These are phyloP conservation scores for Vitis cinerea DNA, from an alignment of 164 flowering plant genomes.

Conservation along the genomic window DNA sequence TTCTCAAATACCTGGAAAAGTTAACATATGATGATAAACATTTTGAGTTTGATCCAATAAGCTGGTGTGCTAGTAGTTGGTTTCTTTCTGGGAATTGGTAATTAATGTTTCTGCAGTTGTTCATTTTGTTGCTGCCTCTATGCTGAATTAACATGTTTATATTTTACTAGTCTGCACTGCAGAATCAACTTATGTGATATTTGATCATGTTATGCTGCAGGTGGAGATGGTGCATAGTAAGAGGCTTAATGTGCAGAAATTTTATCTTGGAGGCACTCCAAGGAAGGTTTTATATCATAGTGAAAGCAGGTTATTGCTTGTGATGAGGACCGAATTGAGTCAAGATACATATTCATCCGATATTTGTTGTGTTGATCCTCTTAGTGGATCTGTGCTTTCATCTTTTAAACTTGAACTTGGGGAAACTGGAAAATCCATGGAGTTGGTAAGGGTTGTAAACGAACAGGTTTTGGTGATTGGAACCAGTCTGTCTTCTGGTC, in stretches of 20 bases:
- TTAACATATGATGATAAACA: too few species aligned
- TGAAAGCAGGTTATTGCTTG: slow-evolving; percentile 79
- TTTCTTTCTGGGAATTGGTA: too few species aligned
- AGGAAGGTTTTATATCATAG: slow-evolving; percentile 84
- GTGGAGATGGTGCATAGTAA: slow-evolving; percentile 92
- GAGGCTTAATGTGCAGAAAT: slow-evolving; percentile 96
- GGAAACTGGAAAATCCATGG: slow-evolving; percentile 93
- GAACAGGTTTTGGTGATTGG: slow-evolving; percentile 86
- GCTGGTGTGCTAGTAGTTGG: too few species aligned
- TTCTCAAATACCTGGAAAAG: too few species aligned
- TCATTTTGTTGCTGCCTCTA: background rate
- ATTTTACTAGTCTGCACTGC: background rate
- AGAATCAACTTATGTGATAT: background rate
- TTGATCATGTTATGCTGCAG: slow-evolving; percentile 35
- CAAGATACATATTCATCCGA: slow-evolving; percentile 67
- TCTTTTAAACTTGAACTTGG: slow-evolving; percentile 67
- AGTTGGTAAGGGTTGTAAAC: slow-evolving; percentile 69
- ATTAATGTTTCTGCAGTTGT: too few species aligned
- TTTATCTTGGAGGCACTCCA: slow-evolving; percentile 85
- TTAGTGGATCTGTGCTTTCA: slow-evolving; percentile 71
- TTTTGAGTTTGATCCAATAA: too few species aligned
- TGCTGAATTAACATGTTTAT: background rate
- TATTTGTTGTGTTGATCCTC: slow-evolving; percentile 87
- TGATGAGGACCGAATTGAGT: slow-evolving; percentile 78
- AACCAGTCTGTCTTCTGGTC: slow-evolving; percentile 80